phyloP scores from a whole-genome alignment of 2,329 filamentous ascomycete species.

The Neofusicoccum cordaticola region DNA sequence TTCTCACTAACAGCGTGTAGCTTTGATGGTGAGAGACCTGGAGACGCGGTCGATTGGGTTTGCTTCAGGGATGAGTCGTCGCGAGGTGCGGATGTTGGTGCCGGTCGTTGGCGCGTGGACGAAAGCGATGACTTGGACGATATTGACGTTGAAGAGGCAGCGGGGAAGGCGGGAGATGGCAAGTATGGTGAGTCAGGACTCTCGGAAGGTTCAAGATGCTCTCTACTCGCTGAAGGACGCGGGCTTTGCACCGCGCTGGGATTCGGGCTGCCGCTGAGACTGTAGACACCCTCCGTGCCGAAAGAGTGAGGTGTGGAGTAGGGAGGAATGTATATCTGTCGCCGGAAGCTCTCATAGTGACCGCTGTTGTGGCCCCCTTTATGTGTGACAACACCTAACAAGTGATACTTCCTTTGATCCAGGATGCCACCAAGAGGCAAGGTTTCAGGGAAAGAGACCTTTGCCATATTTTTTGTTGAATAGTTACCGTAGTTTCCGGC shows the following conservation, averaged over 20 bases:
- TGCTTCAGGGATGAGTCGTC: slow-evolving; percentile 20
- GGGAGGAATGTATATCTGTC: slow-evolving; percentile 75
- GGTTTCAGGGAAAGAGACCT: slow-evolving; percentile 87
- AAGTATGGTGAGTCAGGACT: not conserved
- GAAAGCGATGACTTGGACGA: slow-evolving; percentile 12
- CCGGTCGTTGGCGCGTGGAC: slow-evolving; percentile 6
- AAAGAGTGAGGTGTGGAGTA: slow-evolving; percentile 82
- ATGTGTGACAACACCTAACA: slow-evolving; percentile 86
- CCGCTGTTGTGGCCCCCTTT: slow-evolving; percentile 95
- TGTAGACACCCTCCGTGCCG: slow-evolving; percentile 69
- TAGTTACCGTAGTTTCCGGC: slow-evolving; percentile 63
- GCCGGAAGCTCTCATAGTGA: slow-evolving; percentile 93
- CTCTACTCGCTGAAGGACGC: slow-evolving; percentile 21
- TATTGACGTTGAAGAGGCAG: not conserved
- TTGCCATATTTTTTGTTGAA: slow-evolving; percentile 91
- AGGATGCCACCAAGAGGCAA: slow-evolving; percentile 77
- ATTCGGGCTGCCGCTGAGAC: slow-evolving; percentile 49
- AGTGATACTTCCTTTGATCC: slow-evolving; percentile 74
- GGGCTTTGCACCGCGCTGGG: slow-evolving; percentile 41
- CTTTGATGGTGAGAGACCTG: not conserved
- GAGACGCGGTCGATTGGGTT: not conserved
- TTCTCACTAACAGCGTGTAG: slow-evolving; percentile 13
- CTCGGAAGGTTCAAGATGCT: slow-evolving; percentile 24
- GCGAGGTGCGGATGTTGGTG: not conserved
- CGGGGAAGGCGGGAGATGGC: slow-evolving; percentile 8